Evolutionary conservation across 163 green algal species (phyloP).

Genomic region (Chlamydomonas reinhardtii): DNA sequence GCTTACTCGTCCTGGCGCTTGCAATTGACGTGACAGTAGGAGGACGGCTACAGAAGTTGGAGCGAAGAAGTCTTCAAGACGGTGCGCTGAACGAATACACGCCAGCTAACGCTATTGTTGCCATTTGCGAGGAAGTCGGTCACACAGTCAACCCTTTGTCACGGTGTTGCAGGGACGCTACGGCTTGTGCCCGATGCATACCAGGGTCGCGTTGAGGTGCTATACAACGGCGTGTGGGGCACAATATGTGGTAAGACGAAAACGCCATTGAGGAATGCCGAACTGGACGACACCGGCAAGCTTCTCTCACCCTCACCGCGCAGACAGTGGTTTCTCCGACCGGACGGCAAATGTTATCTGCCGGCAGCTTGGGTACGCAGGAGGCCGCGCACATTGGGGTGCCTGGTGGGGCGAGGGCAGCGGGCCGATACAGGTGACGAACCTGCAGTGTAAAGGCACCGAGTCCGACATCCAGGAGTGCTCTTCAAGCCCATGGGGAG

Average conservation of each 20-base stretch:
- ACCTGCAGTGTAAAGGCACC: not conserved
- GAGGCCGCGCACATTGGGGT: slow-evolving; percentile 31
- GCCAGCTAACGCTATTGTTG: too few relatives aligned
- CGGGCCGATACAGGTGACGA: not conserved
- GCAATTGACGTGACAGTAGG: too few relatives aligned
- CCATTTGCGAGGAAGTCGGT: too few relatives aligned
- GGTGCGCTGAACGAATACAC: too few relatives aligned
- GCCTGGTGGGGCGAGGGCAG: slow-evolving; percentile 30
- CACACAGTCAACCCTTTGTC: too few relatives aligned
- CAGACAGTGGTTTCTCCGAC: slow-evolving; percentile 29
- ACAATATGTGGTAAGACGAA: slow-evolving; percentile 33
- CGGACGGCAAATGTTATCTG: slow-evolving; percentile 21
- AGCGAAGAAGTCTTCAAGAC: too few relatives aligned
- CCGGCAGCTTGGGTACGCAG: slow-evolving; percentile 11
- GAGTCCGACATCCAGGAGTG: not conserved
- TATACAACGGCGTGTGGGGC: not conserved
- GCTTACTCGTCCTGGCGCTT: too few relatives aligned
- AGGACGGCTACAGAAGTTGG: too few relatives aligned
- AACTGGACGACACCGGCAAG: not conserved
- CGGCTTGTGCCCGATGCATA: not conserved
- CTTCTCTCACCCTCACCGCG: not conserved
- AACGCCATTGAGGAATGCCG: not conserved
- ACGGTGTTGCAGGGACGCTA: too few relatives aligned
- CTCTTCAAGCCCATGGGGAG: not conserved
- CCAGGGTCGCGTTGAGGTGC: slow-evolving; percentile 14